Evolutionary conservation across 768 basidiomycete species (phyloP).

Genomic region (Pilatotrama ljubarskyi): DNA sequence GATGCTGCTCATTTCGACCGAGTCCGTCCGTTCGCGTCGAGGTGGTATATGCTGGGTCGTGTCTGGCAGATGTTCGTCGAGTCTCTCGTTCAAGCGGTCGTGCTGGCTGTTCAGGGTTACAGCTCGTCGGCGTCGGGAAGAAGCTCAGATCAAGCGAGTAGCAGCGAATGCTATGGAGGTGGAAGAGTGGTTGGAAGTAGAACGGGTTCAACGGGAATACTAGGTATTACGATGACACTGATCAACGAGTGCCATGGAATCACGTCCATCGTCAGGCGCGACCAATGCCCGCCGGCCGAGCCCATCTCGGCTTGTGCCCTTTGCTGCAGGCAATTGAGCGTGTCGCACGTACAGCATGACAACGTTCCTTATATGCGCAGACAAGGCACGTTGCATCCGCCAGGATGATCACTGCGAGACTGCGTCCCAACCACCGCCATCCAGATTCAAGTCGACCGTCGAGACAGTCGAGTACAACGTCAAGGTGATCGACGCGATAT

Average conservation of each 20-base stretch:
- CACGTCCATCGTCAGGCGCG: background rate
- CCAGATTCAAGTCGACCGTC: background rate
- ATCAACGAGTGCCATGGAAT: slow-evolving; percentile 3
- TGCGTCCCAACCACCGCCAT: background rate
- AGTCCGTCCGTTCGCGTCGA: background rate
- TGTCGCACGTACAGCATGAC: background rate
- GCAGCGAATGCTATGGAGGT: background rate
- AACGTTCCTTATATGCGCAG: background rate
- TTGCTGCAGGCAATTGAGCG: no score
- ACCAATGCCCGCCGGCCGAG: slow-evolving; percentile 1
- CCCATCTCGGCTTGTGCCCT: background rate
- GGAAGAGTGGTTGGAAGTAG: background rate
- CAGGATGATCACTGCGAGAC: background rate
- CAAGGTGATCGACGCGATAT: background rate
- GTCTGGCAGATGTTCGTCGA: background rate
- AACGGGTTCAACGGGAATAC: background rate
- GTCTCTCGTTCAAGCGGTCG: no score
- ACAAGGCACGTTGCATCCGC: background rate
- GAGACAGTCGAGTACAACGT: background rate
- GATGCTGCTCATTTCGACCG: slow-evolving; percentile 6
- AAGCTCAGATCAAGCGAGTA: background rate
- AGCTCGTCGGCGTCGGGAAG: background rate
- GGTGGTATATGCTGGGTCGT: background rate
- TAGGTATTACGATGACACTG: background rate
- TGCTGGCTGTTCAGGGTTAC: no score